phyloP scores from a whole-genome alignment of 352 stramenopile species.

The Phytopythium sindhum region DNA sequence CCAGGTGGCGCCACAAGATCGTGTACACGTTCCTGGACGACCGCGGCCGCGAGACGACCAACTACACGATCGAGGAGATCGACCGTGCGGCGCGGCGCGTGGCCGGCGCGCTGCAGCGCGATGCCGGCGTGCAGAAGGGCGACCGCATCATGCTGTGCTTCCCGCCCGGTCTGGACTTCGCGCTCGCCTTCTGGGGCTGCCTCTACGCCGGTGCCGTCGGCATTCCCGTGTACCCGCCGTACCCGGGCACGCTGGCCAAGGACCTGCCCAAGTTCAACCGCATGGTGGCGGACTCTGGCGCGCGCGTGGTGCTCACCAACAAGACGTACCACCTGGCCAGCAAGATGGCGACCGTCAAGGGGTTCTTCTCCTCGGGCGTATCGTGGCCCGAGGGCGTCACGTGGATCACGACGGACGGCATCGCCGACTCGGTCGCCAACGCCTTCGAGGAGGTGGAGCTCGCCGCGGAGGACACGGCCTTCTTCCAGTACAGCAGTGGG shows the following conservation, averaged over 20 bases:
- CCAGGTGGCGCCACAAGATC: constrained; percentile 57
- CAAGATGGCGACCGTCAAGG: constrained; percentile 78
- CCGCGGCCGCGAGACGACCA: constrained; percentile 52
- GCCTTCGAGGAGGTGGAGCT: constrained; percentile 50
- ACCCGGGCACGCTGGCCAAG: constrained; percentile 65
- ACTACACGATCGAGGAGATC: constrained; percentile 70
- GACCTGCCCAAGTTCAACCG: constrained; percentile 80
- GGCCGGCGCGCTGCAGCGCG: constrained; percentile 50
- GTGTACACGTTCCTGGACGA: constrained; percentile 85
- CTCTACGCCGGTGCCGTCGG: constrained; percentile 68
- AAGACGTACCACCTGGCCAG: constrained; percentile 75
- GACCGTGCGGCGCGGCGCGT: constrained; percentile 59
- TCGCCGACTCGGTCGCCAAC: constrained; percentile 45
- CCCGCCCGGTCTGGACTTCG: constrained; percentile 74
- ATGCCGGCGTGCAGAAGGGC: constrained; percentile 45
- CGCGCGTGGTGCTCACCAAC: constrained; percentile 65
- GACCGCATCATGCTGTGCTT: constrained; percentile 79
- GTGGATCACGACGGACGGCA: constrained; percentile 70
- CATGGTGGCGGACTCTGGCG: constrained; percentile 68
- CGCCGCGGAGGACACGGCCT: constrained; percentile 58
- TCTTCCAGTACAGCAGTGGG: constrained; percentile 84
- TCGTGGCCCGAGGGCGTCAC: constrained; percentile 64
- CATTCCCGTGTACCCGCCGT: constrained; percentile 76
- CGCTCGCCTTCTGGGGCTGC: constrained; percentile 75
- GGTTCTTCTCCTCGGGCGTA: constrained; percentile 55